Base-by-base conservation (phyloP, 2,329 filamentous ascomycete genomes). In the Trichoderma endophyticum region DNA sequence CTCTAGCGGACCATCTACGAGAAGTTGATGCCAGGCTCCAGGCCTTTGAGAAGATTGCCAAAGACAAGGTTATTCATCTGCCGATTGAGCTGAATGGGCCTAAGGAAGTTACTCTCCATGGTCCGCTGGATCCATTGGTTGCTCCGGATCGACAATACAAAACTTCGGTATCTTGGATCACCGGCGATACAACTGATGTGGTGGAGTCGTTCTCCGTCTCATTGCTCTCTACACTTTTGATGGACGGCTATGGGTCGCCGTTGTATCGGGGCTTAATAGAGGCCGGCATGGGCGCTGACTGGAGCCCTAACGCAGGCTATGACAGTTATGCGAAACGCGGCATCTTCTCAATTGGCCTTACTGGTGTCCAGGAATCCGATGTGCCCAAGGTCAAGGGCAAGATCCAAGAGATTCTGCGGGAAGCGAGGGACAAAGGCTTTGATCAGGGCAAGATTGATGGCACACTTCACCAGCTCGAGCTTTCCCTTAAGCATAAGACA, bases 181-280 rank as follows among this genome's bases (percentile, higher is more conserved):
- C 94, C 80, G 93, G 94, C 54, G 92, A 97, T 75, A 92, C 93
- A 0, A 89, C 90, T 1, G 89, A 99, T 77, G 87, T 96, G 7
- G 85, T 97, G 1, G 95, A 99, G 81, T 94, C 93, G 0, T 98
- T 98, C 80, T 93, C 94, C 0, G 82, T 98, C 6, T 90, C 92
- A 3, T 86, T 99, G 9, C 84, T 98, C 39, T 93, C 93, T 4
- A 94, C 92, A 2, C 84, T 99, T 18, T 83, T 99, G 11, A 91
- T 97, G 83, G 95, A 97, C 80, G 96, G 96, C 6, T 99, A 98
- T 79, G 95, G 96, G 15, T 98, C 96, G 6, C 96, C 96, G 0
- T 83, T 99, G 71, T 98, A 98, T 80, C 91, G 91, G 73, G 93
- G 92, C 2, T 85, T 99, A 72, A 93, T 99, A 69, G 95, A 98